Percentiles rank a stretch among this genome's conserved stretches.
phyloP scores from a whole-genome alignment of 495 filamentous ascomycete genomes.

The Usnea hakonensis region DNA sequence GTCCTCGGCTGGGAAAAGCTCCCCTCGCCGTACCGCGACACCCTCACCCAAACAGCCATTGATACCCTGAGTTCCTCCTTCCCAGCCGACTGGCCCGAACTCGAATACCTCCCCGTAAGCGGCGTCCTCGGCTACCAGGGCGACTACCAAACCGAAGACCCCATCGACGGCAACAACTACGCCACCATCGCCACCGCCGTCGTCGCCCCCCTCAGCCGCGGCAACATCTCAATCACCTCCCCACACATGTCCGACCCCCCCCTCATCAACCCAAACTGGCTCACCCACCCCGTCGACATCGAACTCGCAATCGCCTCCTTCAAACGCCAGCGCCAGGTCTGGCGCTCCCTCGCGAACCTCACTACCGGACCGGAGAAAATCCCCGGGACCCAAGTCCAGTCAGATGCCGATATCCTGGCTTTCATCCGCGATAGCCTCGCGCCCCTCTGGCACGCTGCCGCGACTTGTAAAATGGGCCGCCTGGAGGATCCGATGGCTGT shows the following conservation, averaged over 20 bases:
- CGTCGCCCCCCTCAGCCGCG: slow-evolving; percentile 41
- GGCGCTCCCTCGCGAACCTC: slow-evolving; percentile 32
- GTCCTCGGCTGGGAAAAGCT: slow-evolving; percentile 15
- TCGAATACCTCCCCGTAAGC: slow-evolving; percentile 34
- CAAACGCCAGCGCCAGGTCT: slow-evolving; percentile 40
- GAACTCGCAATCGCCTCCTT: slow-evolving; percentile 47
- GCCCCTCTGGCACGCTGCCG: slow-evolving; percentile 47
- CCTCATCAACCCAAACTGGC: slow-evolving; percentile 50
- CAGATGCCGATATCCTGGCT: slow-evolving; percentile 45
- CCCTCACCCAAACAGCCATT: slow-evolving; percentile 11
- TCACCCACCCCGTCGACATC: slow-evolving; percentile 45
- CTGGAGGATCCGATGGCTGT: slow-evolving; percentile 39
- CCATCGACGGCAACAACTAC: slow-evolving; percentile 37
- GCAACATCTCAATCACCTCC: slow-evolving; percentile 46
- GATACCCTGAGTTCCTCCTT: slow-evolving; percentile 29
- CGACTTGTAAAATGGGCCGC: slow-evolving; percentile 53
- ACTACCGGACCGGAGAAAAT: slow-evolving; percentile 41
- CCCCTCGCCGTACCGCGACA: slow-evolving; percentile 9
- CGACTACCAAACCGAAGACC: slow-evolving; percentile 27
- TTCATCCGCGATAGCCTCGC: slow-evolving; percentile 36
- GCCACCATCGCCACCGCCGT: slow-evolving; percentile 34
- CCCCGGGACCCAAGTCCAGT: slow-evolving; percentile 41
- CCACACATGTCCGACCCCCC: slow-evolving; percentile 37
- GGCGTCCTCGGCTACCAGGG: slow-evolving; percentile 24
- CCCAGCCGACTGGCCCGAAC: slow-evolving; percentile 51